Base-by-base conservation (phyloP, 192 early-diverging fungal species). In the Coemansia sp. region DNA sequence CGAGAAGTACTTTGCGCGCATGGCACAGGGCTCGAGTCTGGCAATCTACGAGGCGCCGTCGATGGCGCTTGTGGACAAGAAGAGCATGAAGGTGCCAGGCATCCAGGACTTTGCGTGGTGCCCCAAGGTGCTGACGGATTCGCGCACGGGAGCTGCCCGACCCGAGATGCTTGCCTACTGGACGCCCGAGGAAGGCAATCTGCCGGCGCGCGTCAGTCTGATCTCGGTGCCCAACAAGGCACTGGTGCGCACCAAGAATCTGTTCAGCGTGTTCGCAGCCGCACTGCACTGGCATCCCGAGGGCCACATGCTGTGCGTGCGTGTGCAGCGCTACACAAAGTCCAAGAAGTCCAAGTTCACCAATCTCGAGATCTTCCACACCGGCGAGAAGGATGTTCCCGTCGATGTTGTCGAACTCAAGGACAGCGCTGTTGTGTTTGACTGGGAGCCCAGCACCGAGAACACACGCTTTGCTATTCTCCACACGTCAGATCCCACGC, bases 121-220 rank as follows among this genome's bases (percentile, higher is more conserved):
- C 58, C 90, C 91, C 54, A 72, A 65, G n/a, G 62, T 69, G 15
- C 62, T 82, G 22, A 67, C 71, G 41, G 74, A 75, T 56, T 61
- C 78, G 3, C 70, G 75, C 57, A 74, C 79, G 12, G 74, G 56
- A 21, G 62, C 57, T 8, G 51, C 37, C 11, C 46, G 59, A 43
- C 89, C 88, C 57, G 87, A 96, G 72, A 69, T 92, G 55, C 71
- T 99, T 26, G 88, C 91, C 47, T 99, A 94, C 86, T 99, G 96
- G 96, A 97, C 93, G 41, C 96, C 96, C 41, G 94, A 97, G 77
- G 84, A 90, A 63, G 95, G 91, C 67, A 91, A 98, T 82, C 95
- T 94, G 76, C 98, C 98, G 40, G 98, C 98, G 4, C 89, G 96
- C 73, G 96, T 98, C n/a, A 96, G 93, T 21, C 70, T 99, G 40